Evolutionary conservation across 208 protist genomes (phyloP).

Genomic region (Acanthamoeba sp.): DNA sequence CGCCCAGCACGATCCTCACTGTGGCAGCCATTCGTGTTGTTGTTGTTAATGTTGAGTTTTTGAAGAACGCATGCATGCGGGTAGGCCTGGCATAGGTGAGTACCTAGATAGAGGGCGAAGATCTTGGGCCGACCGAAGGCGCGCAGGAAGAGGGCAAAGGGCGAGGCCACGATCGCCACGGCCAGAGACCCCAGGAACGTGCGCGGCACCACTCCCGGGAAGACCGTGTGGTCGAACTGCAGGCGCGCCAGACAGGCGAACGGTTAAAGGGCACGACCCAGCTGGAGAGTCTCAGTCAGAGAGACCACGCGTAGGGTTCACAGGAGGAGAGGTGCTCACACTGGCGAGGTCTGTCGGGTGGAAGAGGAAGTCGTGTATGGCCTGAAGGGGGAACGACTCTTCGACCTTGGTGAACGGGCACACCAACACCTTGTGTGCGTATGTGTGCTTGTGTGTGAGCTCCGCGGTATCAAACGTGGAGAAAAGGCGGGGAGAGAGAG

Average conservation of each 20-base stretch:
- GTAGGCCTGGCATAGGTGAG: no score
- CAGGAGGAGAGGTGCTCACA: not conserved
- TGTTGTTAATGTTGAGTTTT: no score
- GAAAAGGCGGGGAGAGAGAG: not conserved
- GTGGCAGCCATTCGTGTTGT: not conserved
- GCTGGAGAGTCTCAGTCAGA: no score
- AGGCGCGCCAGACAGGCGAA: not conserved
- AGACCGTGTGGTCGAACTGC: conserved; percentile 94
- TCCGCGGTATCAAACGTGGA: no score
- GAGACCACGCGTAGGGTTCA: no score
- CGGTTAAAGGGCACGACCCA: no score
- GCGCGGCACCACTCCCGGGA: conserved; percentile 95
- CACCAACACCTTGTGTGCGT: conserved; percentile 66
- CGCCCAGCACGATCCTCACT: conserved; percentile 74
- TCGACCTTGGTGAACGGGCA: conserved; percentile 95
- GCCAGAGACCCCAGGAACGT: conserved; percentile 93
- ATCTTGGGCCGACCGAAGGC: conserved; percentile 27
- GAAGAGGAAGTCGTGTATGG: conserved; percentile 94
- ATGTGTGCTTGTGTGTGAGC: no score
- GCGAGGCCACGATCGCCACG: conserved; percentile 79
- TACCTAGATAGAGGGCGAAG: conserved; percentile 53
- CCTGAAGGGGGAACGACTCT: conserved; percentile 96
- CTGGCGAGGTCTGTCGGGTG: conserved; percentile 78
- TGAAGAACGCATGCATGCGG: not conserved
- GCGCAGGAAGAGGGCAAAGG: conserved; percentile 73